phyloP scores from a whole-genome alignment of 2,329 filamentous ascomycete genomes.

The Lachnellula hyalina region DNA sequence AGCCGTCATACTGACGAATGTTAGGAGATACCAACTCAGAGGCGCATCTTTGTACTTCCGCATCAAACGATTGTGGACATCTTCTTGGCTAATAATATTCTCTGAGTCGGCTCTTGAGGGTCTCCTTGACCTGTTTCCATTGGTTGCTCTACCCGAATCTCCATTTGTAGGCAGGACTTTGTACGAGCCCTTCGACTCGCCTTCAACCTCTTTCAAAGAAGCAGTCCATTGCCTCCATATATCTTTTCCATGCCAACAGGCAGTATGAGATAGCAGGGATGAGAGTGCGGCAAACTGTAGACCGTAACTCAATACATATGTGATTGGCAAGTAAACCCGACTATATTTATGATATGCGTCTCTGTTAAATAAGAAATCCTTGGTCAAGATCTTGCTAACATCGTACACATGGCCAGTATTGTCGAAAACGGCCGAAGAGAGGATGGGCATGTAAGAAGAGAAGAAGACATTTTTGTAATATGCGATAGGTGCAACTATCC shows the following conservation, averaged over 20 bases:
- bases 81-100: conserved; percentile 62
- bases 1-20: conserved; percentile 68
- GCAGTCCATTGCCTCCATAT: conserved; percentile 72
- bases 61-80: conserved; percentile 83
- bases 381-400: conserved; percentile 72
- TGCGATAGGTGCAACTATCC: conserved; percentile 72
- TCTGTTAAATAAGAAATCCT: conserved; percentile 72
- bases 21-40: conserved; percentile 72
- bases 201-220: conserved; percentile 59
- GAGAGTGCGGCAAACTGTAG: conserved; percentile 81
- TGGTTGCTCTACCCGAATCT: conserved; percentile 3
- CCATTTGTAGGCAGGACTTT: conserved; percentile 38
- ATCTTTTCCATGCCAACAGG: conserved; percentile 79
- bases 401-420: conserved; percentile 77
- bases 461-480: conserved; percentile 78
- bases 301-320: conserved; percentile 81
- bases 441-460: conserved; percentile 79
- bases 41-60: conserved; percentile 76
- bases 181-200: conserved; percentile 46
- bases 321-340: conserved; percentile 78
- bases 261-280: conserved; percentile 73
- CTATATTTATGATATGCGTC: conserved; percentile 77
- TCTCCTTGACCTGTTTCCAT: conserved; percentile 12
- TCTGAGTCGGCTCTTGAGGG: conserved; percentile 39
- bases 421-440: conserved; percentile 81